Conservation (phyloP, 2,329 filamentous ascomycete genomes). For the Aspergillus transmontanensis region DNA sequence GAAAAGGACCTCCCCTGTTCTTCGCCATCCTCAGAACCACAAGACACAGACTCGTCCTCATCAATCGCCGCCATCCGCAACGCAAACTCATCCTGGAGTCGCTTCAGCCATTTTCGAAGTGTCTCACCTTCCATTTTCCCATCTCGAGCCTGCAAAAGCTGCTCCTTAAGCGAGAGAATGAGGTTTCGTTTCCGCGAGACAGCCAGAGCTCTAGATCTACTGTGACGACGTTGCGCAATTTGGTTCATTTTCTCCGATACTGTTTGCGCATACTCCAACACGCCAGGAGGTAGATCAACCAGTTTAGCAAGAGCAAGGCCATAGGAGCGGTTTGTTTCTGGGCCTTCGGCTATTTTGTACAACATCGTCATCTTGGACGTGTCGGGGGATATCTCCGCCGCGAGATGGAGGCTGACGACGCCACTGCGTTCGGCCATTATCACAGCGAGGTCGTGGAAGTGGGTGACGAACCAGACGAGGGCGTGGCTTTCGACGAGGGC, state of each 20-base stretch:
- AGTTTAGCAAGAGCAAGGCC: constrained; percentile 79
- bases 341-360: constrained; percentile 77
- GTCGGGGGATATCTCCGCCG: constrained; percentile 64
- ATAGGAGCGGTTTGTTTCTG: constrained; percentile 72
- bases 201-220: constrained; percentile 60
- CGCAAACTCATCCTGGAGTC: constrained; percentile 75
- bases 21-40: constrained; percentile 9
- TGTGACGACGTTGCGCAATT: constrained; percentile 60
- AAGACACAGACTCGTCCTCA: constrained; percentile 26
- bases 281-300: constrained; percentile 68
- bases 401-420: constrained; percentile 80
- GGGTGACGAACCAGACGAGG: constrained; percentile 89
- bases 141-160: constrained; percentile 67
- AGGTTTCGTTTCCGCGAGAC: constrained; percentile 69
- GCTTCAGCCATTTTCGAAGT: constrained; percentile 64
- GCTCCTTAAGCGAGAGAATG: constrained; percentile 71
- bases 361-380: constrained; percentile 77
- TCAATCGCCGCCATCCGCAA: constrained; percentile 70
- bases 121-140: constrained; percentile 67
- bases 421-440: constrained; percentile 75
- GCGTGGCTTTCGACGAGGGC: constrained; percentile 78
- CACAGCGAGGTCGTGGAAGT: constrained; percentile 80
- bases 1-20: neutral
- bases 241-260: constrained; percentile 66
- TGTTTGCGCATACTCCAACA: constrained; percentile 68